A percentile compares a stretch with the other conserved stretches of the same genome.
Evolutionary conservation across 2,329 filamentous ascomycete species (phyloP).

Genomic region (Fusarium torulosum): DNA sequence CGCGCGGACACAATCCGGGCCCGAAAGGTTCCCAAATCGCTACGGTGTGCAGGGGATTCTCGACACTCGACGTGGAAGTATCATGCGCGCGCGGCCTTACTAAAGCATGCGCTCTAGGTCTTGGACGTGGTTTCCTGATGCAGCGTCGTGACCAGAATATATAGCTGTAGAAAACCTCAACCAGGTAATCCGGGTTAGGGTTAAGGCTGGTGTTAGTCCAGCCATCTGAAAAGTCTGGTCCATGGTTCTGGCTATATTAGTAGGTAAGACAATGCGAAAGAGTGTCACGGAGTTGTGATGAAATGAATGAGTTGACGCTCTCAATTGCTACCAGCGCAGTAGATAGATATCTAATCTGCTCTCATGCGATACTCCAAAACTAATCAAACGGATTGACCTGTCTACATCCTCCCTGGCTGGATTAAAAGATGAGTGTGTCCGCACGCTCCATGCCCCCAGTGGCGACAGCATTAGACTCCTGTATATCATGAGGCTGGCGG

Average conservation of each 20-base stretch:
- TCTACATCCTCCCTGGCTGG: conserved; percentile 6
- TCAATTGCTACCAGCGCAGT: conserved; percentile 1
- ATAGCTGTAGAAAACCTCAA: conserved; percentile 1
- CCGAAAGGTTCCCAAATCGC: background rate
- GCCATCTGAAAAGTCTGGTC: background rate
- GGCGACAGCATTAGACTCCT: conserved; percentile 9
- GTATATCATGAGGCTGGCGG: conserved; percentile 1
- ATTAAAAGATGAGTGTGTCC: conserved; percentile 11
- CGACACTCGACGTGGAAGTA: background rate
- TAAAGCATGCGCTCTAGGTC: background rate
- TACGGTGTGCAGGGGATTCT: background rate
- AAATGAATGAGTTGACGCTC: conserved; percentile 2
- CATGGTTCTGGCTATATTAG: background rate
- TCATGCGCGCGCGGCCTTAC: background rate
- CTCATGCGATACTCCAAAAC: conserved; percentile 1
- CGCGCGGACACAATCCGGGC: background rate
- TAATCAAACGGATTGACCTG: conserved; percentile 1
- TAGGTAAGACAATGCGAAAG: background rate
- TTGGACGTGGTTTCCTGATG: background rate
- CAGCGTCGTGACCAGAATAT: background rate
- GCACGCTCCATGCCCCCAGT: conserved; percentile 16
- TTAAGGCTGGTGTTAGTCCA: background rate
- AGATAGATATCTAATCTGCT: conserved; percentile 2
- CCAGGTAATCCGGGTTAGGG: background rate
- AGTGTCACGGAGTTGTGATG: background rate